Percentiles rank a stretch among this genome's conserved stretches.
These are phyloP conservation scores for Aspergillus nidulans DNA, from an alignment of 495 filamentous ascomycete genomes.

Conservation along the genomic window DNA sequence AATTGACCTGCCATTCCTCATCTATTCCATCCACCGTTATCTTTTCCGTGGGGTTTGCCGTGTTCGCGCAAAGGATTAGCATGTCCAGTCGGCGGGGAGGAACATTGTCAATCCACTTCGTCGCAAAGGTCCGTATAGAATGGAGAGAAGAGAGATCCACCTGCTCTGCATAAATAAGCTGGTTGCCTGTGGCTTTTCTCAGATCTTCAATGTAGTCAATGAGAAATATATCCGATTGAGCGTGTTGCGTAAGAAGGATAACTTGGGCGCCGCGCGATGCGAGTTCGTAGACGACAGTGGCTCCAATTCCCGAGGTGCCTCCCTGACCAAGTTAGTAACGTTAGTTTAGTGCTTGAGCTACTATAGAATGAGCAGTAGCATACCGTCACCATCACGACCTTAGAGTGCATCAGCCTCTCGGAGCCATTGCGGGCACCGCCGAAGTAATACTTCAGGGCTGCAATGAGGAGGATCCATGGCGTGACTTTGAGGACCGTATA, in stretches of 20 bases:
- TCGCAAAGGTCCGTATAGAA: conserved; percentile 90
- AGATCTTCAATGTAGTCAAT: conserved; percentile 90
- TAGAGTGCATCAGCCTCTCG: conserved; percentile 85
- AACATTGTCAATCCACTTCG: conserved; percentile 95
- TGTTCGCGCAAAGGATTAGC: conserved; percentile 80
- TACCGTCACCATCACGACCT: conserved; percentile 89
- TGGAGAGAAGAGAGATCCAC: conserved; percentile 84
- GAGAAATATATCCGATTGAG: conserved; percentile 78
- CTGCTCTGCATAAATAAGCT: conserved; percentile 91
- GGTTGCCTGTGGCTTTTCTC: conserved; percentile 71
- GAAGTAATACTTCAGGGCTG: conserved; percentile 71
- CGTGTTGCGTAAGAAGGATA: conserved; percentile 79
- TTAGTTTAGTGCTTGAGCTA: neutral
- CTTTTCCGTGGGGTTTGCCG: conserved; percentile 55
- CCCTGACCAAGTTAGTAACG: conserved; percentile 47
- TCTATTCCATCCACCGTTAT: conserved; percentile 77
- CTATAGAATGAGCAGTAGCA: conserved; percentile 1
- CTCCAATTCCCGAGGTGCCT: conserved; percentile 91
- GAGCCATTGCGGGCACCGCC: conserved; percentile 68
- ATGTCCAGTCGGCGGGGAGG: conserved; percentile 90
- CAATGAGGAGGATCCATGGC: conserved; percentile 56
- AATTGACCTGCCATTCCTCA: conserved; percentile 89
- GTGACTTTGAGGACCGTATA: conserved; percentile 55
- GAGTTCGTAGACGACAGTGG: conserved; percentile 65
- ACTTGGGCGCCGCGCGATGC: conserved; percentile 84